Evolutionary conservation across 2,329 filamentous ascomycete genomes (phyloP), one percentile per base, ranked within the genome.

Genomic region (Alternaria rosae): DNA sequence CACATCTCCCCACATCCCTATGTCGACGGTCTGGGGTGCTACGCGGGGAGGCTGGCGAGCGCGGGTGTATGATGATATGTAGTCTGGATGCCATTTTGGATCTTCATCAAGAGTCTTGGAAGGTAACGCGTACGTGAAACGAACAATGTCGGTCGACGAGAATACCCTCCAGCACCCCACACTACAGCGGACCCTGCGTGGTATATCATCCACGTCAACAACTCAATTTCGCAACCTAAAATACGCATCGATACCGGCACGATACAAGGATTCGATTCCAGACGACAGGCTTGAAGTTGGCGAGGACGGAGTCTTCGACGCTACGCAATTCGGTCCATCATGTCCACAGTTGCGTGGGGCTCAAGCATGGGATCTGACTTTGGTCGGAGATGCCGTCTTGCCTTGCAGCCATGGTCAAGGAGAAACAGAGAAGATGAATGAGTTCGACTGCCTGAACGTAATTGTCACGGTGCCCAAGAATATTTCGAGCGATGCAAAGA

Each of bases 171-270:
- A 56, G 5, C 69, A 71, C 51, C 47, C 64, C 47, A 63, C 67
- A 15, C 57, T 71, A 23, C 57, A 57, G 20, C 65, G 63, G 50
- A 59, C 54, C 9, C 56, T 77, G 25, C 65, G 62, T 30, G 75
- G 74, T 42, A 68, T 62, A 48, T 48, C 59, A 6, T 68, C 65
- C 2, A 3, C 57, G 30, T 66, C 65, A 23, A 69, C 68, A 43
- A 61, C 70, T 12, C 75, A 80, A 59, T 81, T 76, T 61, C 70
- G 77, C 23, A 75, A 76, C 32, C 64, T 81, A 21, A 78, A 77
- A 68, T 81, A 75, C 44, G 78, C 76, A 8, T 59, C 59, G 1
- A 74, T 80, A 57, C 74, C 76, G 3, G 71, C 66, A 4, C 68
- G 79, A 47, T 81, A 73, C 62, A 54, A 72, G 57, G 72, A 78